Evolutionary conservation across 257 asterid species (phyloP).

Genomic region (Eucommia ulmoides): DNA sequence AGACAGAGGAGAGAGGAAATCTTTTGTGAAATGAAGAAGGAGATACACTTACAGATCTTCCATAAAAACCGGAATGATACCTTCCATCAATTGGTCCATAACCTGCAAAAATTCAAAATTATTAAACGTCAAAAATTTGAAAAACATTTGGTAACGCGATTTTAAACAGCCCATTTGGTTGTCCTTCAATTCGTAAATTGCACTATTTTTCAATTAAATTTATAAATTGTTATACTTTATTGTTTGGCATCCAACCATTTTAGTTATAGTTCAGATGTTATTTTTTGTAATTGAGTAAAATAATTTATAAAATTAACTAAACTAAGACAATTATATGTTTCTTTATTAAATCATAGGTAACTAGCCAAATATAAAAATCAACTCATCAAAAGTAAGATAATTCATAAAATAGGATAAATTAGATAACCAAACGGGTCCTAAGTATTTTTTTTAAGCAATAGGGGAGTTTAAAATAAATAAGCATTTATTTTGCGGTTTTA

Average conservation of each 20-base stretch:
- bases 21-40: conserved; percentile 27
- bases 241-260: not conserved
- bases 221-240: no score
- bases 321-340: no score
- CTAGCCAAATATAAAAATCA: not conserved
- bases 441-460: no score
- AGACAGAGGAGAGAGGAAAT: conserved; percentile 24
- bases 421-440: no score
- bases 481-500: no score
- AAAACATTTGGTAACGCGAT: no score
- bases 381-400: not conserved
- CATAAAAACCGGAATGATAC: conserved; percentile 42
- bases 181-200: no score
- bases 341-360: not conserved
- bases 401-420: no score
- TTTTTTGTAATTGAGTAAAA: not conserved
- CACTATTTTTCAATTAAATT: no score
- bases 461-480: no score
- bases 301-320: not conserved
- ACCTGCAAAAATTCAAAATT: conserved; percentile 33
- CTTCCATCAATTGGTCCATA: conserved; percentile 47
- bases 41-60: conserved; percentile 38
- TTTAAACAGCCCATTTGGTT: no score
- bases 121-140: not conserved
- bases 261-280: not conserved